Conservation (phyloP, 1,284 basidiomycete species). For the Anthracocystis setariae region DNA sequence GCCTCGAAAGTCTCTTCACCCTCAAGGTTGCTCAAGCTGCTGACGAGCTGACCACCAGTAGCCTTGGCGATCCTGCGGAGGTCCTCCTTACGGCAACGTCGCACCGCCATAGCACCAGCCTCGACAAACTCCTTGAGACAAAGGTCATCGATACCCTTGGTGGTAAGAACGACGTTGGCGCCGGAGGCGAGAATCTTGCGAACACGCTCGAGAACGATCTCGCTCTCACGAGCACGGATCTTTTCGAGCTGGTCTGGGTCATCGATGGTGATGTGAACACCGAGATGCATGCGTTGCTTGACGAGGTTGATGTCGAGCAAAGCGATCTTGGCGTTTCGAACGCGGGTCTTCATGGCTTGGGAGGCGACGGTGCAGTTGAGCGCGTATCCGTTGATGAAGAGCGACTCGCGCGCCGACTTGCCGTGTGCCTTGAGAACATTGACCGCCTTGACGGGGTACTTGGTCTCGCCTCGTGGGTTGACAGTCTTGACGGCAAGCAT, state of each 20-base stretch:
- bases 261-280: constrained; percentile 96
- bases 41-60: constrained; percentile 92
- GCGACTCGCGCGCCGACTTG: constrained; percentile 90
- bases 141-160: constrained; percentile 98
- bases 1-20: constrained; percentile 98
- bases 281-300: constrained; percentile 96
- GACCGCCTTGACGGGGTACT: constrained; percentile 99
- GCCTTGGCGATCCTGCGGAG: constrained; percentile 95
- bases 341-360: constrained; percentile 98
- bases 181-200: constrained; percentile 95
- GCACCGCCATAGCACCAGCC: constrained; percentile 97
- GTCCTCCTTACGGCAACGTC: constrained; percentile 97
- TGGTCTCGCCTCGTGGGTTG: constrained; percentile 93
- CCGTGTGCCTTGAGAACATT: constrained; percentile 99
- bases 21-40: constrained; percentile 93
- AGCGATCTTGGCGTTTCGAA: constrained; percentile 93
- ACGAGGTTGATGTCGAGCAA: constrained; percentile 98
- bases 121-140: constrained; percentile 99
- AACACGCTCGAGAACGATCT: constrained; percentile 95
- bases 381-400: constrained; percentile 96
- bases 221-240: constrained; percentile 91
- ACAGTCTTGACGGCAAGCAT: constrained; percentile 97
- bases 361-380: constrained; percentile 98
- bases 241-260: constrained; percentile 94
- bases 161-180: constrained; percentile 96